Percentiles rank a stretch among this genome's conserved stretches.
phyloP scores from a whole-genome alignment of 1,139 yeast genomes.

The Hansenula anomala region DNA sequence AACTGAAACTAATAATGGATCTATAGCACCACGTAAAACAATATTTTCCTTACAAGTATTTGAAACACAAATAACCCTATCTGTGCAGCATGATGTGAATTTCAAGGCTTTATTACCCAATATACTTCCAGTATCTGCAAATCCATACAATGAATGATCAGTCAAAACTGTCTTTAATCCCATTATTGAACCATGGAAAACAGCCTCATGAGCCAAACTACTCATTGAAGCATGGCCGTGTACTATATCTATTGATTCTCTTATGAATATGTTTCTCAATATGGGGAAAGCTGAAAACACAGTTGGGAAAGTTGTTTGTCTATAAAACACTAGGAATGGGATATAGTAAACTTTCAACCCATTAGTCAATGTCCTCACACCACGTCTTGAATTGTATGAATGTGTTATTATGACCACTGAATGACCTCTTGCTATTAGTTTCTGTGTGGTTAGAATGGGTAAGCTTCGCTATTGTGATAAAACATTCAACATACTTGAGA shows the following conservation, averaged over 20 bases:
- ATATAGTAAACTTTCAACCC: conserved; percentile 92
- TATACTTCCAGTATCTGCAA: conserved; percentile 80
- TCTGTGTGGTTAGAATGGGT: conserved; percentile 35
- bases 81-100: conserved; percentile 81
- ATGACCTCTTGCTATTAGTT: conserved; percentile 80
- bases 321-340: conserved; percentile 71
- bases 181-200: conserved; percentile 89
- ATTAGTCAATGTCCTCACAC: conserved; percentile 76
- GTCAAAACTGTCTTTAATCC: conserved; percentile 89
- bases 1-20: conserved; percentile 77
- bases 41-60: conserved; percentile 97
- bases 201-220: conserved; percentile 82
- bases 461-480: too few species aligned
- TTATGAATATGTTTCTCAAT: conserved; percentile 73
- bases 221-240: conserved; percentile 96
- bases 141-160: conserved; percentile 94
- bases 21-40: conserved; percentile 77
- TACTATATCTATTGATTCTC: conserved; percentile 83
- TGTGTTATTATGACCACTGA: conserved; percentile 90
- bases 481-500: conserved; percentile 23
- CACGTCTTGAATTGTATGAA: conserved; percentile 76
- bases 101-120: conserved; percentile 82
- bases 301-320: conserved; percentile 86
- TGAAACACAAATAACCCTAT: conserved; percentile 92
- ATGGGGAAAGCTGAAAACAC: conserved; percentile 87